These are phyloP conservation scores for Candolleomyces efflorescens DNA, from an alignment of 768 basidiomycete species.

Conservation along the genomic window DNA sequence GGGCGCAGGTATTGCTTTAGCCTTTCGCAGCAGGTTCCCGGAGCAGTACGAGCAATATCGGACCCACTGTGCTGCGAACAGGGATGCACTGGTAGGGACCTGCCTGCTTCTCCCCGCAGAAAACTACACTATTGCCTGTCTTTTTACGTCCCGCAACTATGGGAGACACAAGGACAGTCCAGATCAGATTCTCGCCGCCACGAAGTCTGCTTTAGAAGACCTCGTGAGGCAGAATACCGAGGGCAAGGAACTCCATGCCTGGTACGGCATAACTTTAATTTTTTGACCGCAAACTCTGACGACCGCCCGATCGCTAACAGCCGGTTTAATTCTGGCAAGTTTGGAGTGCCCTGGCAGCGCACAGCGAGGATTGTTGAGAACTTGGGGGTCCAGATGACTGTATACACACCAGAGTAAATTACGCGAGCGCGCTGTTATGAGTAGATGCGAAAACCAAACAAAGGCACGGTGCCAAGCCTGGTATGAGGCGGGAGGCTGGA, in stretches of 20 bases:
- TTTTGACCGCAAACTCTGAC: neutral
- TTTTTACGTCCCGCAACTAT: conserved; percentile 38
- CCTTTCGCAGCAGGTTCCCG: conserved; percentile 31
- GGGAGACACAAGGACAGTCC: conserved; percentile 34
- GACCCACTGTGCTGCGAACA: conserved; percentile 25
- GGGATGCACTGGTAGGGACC: conserved; percentile 28
- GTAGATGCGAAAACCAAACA: conserved; percentile 5
- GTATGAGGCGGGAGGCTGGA: neutral
- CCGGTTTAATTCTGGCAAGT: conserved; percentile 41
- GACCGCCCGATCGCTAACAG: conserved; percentile 16
- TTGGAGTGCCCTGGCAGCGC: conserved; percentile 38
- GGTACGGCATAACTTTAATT: conserved; percentile 24
- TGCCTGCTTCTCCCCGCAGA: conserved; percentile 33
- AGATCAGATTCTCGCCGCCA: conserved; percentile 32
- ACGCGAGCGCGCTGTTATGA: neutral
- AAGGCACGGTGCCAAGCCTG: neutral
- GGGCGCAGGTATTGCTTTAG: conserved; percentile 35
- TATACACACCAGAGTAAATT: conserved; percentile 26
- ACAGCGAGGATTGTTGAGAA: conserved; percentile 31
- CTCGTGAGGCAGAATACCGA: conserved; percentile 29
- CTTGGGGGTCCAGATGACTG: conserved; percentile 27
- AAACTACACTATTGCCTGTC: conserved; percentile 33
- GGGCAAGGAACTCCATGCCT: conserved; percentile 31
- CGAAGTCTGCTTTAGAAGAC: conserved; percentile 27
- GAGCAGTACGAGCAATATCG: conserved; percentile 30